Conservation (phyloP, 2,329 filamentous ascomycete genomes). For the Trichoderma asperellum region DNA sequence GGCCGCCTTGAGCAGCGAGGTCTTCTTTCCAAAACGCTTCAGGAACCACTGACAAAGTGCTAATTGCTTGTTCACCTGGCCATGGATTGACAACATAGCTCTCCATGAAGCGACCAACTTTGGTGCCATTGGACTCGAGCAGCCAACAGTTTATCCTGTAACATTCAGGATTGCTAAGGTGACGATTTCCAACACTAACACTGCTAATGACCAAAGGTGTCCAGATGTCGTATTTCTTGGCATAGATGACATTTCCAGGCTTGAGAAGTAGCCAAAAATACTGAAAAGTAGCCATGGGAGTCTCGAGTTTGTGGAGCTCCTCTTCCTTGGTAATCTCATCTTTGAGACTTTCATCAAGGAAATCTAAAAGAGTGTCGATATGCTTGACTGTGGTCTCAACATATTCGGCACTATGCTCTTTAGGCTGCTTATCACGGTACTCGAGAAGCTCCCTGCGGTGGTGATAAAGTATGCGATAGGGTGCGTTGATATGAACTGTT, state of each 20-base stretch:
- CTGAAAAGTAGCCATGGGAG: conserved; percentile 50
- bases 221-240: conserved; percentile 47
- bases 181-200: conserved; percentile 33
- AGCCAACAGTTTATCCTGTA: conserved; percentile 49
- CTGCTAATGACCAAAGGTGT: conserved; percentile 48
- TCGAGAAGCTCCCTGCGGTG: conserved; percentile 48
- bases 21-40: conserved; percentile 48
- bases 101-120: conserved; percentile 46
- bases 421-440: conserved; percentile 49
- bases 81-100: conserved; percentile 45
- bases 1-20: conserved; percentile 39
- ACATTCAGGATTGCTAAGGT: conserved; percentile 26
- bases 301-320: conserved; percentile 43
- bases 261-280: conserved; percentile 53
- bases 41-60: conserved; percentile 48
- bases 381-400: conserved; percentile 47
- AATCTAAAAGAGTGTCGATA: conserved; percentile 51
- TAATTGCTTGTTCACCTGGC: conserved; percentile 50
- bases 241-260: conserved; percentile 51
- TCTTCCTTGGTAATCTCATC: conserved; percentile 47
- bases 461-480: conserved; percentile 54
- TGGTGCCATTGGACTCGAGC: conserved; percentile 42
- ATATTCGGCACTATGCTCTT: conserved; percentile 48
- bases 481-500: conserved; percentile 47
- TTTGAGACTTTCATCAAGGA: conserved; percentile 47